Percentiles rank a stretch among this genome's conserved stretches.
Evolutionary conservation across 2,329 filamentous ascomycete species (phyloP).

Genomic region (Lomentospora prolificans): DNA sequence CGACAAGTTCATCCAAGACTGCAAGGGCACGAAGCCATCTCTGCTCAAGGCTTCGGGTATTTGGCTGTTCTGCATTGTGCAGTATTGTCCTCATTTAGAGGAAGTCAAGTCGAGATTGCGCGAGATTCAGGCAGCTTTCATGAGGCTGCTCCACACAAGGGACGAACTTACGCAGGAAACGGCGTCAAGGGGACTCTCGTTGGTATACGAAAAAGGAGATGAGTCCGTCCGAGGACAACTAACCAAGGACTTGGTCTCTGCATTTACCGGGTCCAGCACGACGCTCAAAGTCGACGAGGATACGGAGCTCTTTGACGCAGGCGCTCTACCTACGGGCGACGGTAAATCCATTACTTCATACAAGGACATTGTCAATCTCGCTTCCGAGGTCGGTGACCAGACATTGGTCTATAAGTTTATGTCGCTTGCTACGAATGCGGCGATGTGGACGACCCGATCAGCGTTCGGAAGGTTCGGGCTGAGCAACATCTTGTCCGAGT

Average conservation of each 20-base stretch:
- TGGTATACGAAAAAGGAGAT: conserved; percentile 91
- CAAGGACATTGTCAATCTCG: conserved; percentile 93
- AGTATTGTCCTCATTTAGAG: conserved; percentile 73
- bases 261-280: conserved; percentile 70
- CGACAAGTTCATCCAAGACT: conserved; percentile 66
- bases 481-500: conserved; percentile 83
- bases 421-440: conserved; percentile 90
- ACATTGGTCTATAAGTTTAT: conserved; percentile 98
- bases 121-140: conserved; percentile 78
- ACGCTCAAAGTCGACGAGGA: conserved; percentile 78
- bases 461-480: conserved; percentile 92
- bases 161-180: conserved; percentile 96
- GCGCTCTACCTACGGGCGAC: conserved; percentile 80
- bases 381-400: conserved; percentile 93
- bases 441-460: conserved; percentile 93
- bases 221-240: conserved; percentile 69
- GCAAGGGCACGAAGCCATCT: conserved; percentile 76
- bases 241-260: conserved; percentile 77
- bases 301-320: conserved; percentile 87
- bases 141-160: conserved; percentile 73
- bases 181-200: conserved; percentile 77
- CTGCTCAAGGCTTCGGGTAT: conserved; percentile 88
- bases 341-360: conserved; percentile 88
- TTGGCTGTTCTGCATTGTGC: conserved; percentile 85
- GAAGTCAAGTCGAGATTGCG: conserved; percentile 66